Evolutionary conservation across 164 flowering plant species (phyloP).

Genomic region (Paratinospora sagittata): DNA sequence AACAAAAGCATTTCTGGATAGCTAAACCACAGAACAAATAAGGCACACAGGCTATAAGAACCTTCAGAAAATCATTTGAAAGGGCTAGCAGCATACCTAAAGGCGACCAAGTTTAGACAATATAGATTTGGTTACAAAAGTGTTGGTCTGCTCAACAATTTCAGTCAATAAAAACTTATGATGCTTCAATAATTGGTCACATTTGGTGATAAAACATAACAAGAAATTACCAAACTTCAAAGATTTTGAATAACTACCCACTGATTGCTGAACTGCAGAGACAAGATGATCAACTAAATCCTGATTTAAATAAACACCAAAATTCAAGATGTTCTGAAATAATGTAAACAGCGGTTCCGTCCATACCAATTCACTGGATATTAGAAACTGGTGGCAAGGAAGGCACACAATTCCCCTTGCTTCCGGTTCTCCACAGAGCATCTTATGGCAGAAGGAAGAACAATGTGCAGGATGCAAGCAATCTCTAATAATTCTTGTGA

Average conservation of each 20-base stretch:
- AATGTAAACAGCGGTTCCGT: conserved; percentile 60
- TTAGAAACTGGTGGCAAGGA: conserved; percentile 42
- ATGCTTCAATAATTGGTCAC: conserved; percentile 31
- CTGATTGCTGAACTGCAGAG: conserved; percentile 24
- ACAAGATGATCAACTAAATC: conserved; percentile 55
- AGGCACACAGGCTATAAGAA: background rate
- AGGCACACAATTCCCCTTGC: conserved; percentile 37
- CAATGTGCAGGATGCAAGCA: conserved; percentile 75
- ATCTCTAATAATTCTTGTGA: conserved; percentile 55
- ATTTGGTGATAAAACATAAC: conserved; percentile 55
- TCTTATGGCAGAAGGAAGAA: conserved; percentile 65
- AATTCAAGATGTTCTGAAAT: conserved; percentile 55
- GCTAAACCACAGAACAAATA: background rate
- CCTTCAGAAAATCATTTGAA: background rate
- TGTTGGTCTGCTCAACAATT: conserved; percentile 43
- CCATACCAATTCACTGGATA: conserved; percentile 56
- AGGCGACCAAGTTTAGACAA: conserved; percentile 41
- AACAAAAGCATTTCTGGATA: no score
- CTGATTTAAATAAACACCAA: conserved; percentile 42
- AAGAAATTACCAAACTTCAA: conserved; percentile 64
- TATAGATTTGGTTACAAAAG: conserved; percentile 59
- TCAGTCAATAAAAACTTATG: conserved; percentile 40
- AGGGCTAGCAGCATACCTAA: conserved; percentile 15
- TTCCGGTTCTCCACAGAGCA: conserved; percentile 35
- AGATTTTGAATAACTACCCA: conserved; percentile 47